phyloP scores from a whole-genome alignment of 306 rosid genomes.

The Lupinus albus region DNA sequence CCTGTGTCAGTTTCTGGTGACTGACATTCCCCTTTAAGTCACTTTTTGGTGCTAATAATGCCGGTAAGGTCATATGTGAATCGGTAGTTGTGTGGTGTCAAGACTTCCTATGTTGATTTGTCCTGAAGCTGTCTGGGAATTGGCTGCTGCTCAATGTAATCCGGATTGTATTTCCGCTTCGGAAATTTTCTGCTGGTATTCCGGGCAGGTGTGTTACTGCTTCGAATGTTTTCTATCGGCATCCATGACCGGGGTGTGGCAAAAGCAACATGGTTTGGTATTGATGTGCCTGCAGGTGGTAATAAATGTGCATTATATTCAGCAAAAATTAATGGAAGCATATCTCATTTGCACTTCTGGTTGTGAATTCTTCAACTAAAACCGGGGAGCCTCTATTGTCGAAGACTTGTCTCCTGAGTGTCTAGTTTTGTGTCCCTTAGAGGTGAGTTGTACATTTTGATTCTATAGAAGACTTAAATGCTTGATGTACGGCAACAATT shows the following conservation, averaged over 20 bases:
- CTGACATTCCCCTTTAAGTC: constrained; percentile 54
- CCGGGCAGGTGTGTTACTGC: constrained; percentile 10
- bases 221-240: constrained; percentile 45
- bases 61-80: constrained; percentile 34
- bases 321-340: constrained; percentile 43
- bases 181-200: too few relatives aligned
- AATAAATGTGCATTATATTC: constrained; percentile 40
- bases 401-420: constrained; percentile 37
- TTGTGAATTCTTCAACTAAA: constrained; percentile 44
- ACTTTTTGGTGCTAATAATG: constrained; percentile 45
- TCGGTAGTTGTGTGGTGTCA: constrained; percentile 26
- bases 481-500: constrained; percentile 41
- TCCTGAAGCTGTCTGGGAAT: constrained; percentile 37
- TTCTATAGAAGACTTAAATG: constrained; percentile 52
- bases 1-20: constrained; percentile 54
- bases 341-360: constrained; percentile 43
- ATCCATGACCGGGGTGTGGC: constrained; percentile 41
- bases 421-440: constrained; percentile 49
- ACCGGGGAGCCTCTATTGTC: constrained; percentile 43
- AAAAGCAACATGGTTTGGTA: constrained; percentile 42
- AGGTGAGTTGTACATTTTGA: constrained; percentile 70
- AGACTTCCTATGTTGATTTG: constrained; percentile 35
- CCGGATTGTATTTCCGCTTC: too few relatives aligned
- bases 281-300: constrained; percentile 51
- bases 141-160: constrained; percentile 31